Base-by-base conservation (phyloP, 129 eudicot species). In the Flaveria robusta region DNA sequence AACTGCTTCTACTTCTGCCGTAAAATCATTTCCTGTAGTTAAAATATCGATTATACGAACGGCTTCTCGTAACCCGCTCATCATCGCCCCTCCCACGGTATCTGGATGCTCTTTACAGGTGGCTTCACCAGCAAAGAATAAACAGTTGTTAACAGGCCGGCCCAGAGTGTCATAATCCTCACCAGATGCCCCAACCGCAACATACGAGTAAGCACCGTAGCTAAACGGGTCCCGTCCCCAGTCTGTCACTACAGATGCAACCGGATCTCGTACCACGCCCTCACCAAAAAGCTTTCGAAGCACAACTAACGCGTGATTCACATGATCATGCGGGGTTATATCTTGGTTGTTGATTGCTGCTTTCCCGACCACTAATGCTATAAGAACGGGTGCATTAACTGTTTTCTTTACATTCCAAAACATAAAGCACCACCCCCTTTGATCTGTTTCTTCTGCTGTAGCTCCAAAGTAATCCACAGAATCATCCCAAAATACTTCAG, bases 41-140 rank as follows among this genome's bases (percentile, higher is more conserved):
- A 89, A 66, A 67, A 95, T 87, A 70, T 95, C 96, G 71, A 89
- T 84, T 54, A 95, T 95, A 23, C 97, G 94, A 54, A 95, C 96
- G 26, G 97, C 97, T 79, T 95, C 99, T 39, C 99, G 87, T 27
- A 95, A 71, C 79, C 99, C 99, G 87, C 97, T 95, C 94, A 95
- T 84, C 96, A 95, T 95, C 39, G 99, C 99, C 79, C 99, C 99
- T 42, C 99, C 99, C 55, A 95, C 99, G 2, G 99, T 95, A 75
- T 95, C 99, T 12, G 99, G 99, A 75, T 95, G 96, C 84, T 95
- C 99, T 85, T 95, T 95, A 76, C 99, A 95, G 0, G 99, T 95
- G 15, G 99, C 99, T 83, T 95, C 99, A 74, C 99, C 99, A 39
- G 99, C 99, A 86, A 95, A 95, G 74, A 95, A 95, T 73, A 95